These are phyloP conservation scores for Aspergillus novofumigatus DNA, from an alignment of 2,329 filamentous ascomycete genomes.

Conservation along the genomic window DNA sequence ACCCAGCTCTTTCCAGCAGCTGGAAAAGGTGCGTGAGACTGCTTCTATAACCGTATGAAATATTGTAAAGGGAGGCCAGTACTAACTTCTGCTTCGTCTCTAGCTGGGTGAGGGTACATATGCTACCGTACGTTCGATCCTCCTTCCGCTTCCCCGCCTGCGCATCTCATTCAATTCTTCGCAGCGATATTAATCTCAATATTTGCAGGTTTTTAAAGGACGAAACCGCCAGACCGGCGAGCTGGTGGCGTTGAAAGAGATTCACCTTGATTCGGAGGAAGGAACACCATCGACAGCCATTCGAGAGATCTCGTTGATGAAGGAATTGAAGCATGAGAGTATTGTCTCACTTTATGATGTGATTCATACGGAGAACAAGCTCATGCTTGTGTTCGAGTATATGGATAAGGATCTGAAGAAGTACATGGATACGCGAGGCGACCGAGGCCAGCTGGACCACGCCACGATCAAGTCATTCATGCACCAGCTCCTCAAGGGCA, in stretches of 20 bases:
- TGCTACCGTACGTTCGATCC: constrained; percentile 68
- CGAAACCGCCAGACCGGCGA: constrained; percentile 96
- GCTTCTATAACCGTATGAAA: constrained; percentile 1
- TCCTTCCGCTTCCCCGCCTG: constrained; percentile 1
- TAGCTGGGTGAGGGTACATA: constrained; percentile 94
- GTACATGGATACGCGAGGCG: constrained; percentile 93
- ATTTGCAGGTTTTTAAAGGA: constrained; percentile 85
- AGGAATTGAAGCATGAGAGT: constrained; percentile 98
- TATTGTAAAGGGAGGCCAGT: background rate
- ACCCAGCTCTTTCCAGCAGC: constrained; percentile 96
- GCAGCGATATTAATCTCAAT: constrained; percentile 15
- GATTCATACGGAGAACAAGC: constrained; percentile 98
- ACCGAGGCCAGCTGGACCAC: constrained; percentile 83
- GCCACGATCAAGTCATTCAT: constrained; percentile 97
- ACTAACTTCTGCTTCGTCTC: constrained; percentile 25
- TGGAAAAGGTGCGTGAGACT: constrained; percentile 64
- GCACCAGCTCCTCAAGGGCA: constrained; percentile 92
- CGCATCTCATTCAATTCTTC: background rate
- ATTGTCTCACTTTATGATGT: constrained; percentile 97
- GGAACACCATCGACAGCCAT: constrained; percentile 96
- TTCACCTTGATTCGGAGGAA: constrained; percentile 97
- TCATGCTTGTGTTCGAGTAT: constrained; percentile 98
- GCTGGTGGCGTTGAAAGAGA: constrained; percentile 95
- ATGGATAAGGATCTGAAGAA: constrained; percentile 99
- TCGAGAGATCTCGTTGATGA: constrained; percentile 98